These are phyloP conservation scores for Phytophthora megakarya DNA, from an alignment of 352 stramenopile species.

Conservation along the genomic window DNA sequence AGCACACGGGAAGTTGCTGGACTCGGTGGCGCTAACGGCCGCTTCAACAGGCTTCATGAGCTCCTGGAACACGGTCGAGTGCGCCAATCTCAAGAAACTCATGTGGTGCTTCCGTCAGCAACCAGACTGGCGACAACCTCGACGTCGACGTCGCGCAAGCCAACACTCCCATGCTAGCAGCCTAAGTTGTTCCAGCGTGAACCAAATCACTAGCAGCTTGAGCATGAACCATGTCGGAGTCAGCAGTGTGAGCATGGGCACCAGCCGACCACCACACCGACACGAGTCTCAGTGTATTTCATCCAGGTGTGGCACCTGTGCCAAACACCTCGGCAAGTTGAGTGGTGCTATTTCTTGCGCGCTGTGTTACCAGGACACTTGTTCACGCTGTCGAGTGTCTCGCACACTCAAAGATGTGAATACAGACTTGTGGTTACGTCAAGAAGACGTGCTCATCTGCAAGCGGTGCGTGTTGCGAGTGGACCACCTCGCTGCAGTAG, in stretches of 20 bases:
- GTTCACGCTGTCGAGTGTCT: slow-evolving; percentile 32
- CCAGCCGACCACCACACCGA: neutral
- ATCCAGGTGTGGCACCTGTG: slow-evolving; percentile 30
- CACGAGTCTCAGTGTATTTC: slow-evolving; percentile 8
- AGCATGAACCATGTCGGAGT: too few species aligned
- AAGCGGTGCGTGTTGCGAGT: slow-evolving; percentile 37
- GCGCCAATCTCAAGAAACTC: slow-evolving; percentile 51
- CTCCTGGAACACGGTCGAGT: slow-evolving; percentile 55
- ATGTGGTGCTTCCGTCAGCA: slow-evolving; percentile 45
- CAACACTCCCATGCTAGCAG: slow-evolving; percentile 26
- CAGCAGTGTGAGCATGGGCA: slow-evolving; percentile 2
- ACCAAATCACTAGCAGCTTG: neutral
- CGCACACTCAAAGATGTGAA: slow-evolving; percentile 41
- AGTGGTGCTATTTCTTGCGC: slow-evolving; percentile 16
- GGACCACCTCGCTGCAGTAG: slow-evolving; percentile 28
- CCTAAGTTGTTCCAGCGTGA: slow-evolving; percentile 24
- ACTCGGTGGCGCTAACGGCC: slow-evolving; percentile 44
- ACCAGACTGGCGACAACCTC: neutral
- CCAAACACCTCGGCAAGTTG: slow-evolving; percentile 27
- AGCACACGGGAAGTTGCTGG: slow-evolving; percentile 42
- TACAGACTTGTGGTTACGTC: slow-evolving; percentile 25
- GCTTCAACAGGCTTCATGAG: slow-evolving; percentile 50
- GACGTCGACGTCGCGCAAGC: slow-evolving; percentile 12
- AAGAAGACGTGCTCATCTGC: slow-evolving; percentile 38
- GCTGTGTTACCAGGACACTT: slow-evolving; percentile 27